These are phyloP conservation scores for Termitomyces sp. DNA, from an alignment of 768 basidiomycete species.

Conservation along the genomic window DNA sequence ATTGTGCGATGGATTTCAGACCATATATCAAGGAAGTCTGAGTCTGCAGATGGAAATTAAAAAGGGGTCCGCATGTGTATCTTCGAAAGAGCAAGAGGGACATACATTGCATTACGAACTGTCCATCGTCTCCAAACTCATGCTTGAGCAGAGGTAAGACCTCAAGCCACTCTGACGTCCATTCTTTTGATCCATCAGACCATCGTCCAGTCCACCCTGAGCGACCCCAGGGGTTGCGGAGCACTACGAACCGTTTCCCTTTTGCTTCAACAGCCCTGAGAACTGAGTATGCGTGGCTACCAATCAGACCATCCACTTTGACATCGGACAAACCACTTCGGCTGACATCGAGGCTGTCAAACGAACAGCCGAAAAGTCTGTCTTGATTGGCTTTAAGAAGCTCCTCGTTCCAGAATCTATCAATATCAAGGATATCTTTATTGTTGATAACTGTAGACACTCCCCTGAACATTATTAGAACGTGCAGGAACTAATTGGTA, in stretches of 20 bases:
- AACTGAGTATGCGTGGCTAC: constrained; percentile 38
- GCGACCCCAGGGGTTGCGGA: constrained; percentile 39
- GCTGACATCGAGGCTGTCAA: constrained; percentile 25
- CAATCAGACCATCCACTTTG: constrained; percentile 26
- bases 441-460: constrained; percentile 38
- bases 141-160: constrained; percentile 28
- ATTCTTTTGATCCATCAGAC: constrained; percentile 38
- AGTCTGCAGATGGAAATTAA: constrained; percentile 23
- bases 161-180: constrained; percentile 34
- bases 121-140: constrained; percentile 34
- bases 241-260: constrained; percentile 36
- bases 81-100: not conserved
- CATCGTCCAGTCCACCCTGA: constrained; percentile 37
- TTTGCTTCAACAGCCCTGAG: constrained; percentile 33
- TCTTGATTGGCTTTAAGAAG: constrained; percentile 44
- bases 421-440: constrained; percentile 43
- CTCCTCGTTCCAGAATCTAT: constrained; percentile 51
- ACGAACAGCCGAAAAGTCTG: constrained; percentile 48
- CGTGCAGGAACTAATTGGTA: not conserved
- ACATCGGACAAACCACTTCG: constrained; percentile 19
- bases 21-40: constrained; percentile 42
- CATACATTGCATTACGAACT: constrained; percentile 39
- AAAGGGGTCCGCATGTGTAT: not conserved
- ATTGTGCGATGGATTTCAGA: constrained; percentile 41
- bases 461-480: constrained; percentile 23